Evolutionary conservation across 768 basidiomycete genomes (phyloP).

Genomic region (Cubamyces sp.): DNA sequence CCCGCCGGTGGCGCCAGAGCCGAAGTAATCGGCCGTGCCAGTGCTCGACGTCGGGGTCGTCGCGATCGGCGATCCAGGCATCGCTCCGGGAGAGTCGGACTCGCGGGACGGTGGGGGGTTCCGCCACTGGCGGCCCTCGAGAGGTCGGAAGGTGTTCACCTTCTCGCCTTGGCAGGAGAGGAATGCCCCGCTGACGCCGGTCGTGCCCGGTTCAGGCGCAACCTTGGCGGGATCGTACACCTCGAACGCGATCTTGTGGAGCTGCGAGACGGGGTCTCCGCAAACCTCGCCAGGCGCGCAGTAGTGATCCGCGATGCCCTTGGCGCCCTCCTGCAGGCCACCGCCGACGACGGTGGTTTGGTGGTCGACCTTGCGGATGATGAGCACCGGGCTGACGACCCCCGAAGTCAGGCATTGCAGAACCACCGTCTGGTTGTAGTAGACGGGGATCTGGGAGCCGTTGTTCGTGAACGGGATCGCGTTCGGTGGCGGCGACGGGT

Average conservation of each 20-base stretch:
- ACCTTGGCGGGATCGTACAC: constrained; percentile 76
- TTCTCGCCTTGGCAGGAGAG: constrained; percentile 92
- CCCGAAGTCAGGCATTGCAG: constrained; percentile 94
- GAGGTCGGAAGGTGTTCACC: constrained; percentile 87
- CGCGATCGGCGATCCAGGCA: constrained; percentile 72
- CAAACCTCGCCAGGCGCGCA: constrained; percentile 85
- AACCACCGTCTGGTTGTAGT: constrained; percentile 97
- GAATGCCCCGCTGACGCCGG: constrained; percentile 81
- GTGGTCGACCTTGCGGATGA: constrained; percentile 93
- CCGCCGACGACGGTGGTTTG: constrained; percentile 90
- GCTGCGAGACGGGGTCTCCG: constrained; percentile 92
- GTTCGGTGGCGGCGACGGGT: constrained; percentile 90
- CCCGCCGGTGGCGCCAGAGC: constrained; percentile 42
- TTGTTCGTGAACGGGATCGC: constrained; percentile 86
- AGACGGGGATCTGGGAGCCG: constrained; percentile 85
- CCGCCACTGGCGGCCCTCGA: constrained; percentile 79
- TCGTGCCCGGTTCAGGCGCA: constrained; percentile 75
- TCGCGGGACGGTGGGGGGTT: constrained; percentile 39
- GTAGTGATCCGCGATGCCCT: constrained; percentile 82
- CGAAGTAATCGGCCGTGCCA: constrained; percentile 67
- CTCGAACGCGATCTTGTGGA: constrained; percentile 95
- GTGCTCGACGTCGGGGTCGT: constrained; percentile 51
- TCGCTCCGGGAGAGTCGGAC: constrained; percentile 44
- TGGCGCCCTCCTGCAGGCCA: constrained; percentile 85
- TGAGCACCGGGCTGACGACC: constrained; percentile 89